Base-by-base conservation (phyloP, 768 basidiomycete species). In the Tricholoma matsutake region DNA sequence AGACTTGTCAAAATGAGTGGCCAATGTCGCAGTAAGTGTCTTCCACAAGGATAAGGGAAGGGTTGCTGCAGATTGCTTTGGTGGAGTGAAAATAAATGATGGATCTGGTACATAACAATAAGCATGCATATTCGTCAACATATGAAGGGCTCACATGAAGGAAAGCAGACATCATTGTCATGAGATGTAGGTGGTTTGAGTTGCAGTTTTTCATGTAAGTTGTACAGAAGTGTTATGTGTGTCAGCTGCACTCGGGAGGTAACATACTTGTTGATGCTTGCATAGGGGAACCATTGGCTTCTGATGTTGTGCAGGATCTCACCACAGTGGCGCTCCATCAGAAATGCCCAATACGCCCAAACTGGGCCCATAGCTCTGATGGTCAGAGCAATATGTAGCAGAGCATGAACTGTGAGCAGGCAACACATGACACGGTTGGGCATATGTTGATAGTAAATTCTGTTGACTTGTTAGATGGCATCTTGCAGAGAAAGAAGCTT, bases 281-380 rank as follows among this genome's bases (percentile, higher is more conserved):
- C 67, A 64, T 67, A 79, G 18, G 78, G 77, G 62, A 71, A 66
- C 1, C 65, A 57, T 16, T 70, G 67, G 43, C 69, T 75, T 32
- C 63, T 65, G 58, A 78, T 66, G 1, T 63, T 63, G 2, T 61
- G 68, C n/a, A 61, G 58, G 5, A 80, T 62, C 1, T n/a, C 20
- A 0, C 76, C 71, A 59, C 78, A 78, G 56, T 71, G 76, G 2
- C 72, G 64, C 58, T 79, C 78, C 69, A 76, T n/a, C 0, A 68
- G 65, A 64, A 78, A 79, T 6, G 74, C 68, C 78, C 76, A 25
- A 25, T 25, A 25, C 1, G 22, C 22, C 3, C 22, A 25, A 3
- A 25, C 22, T 25, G 22, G 22, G 3, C 22, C 22, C 22, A 25
- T 25, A 25, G 22, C 22, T 3, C 22, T 25, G 22, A 25, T 25